Conservation (phyloP, 2,329 filamentous ascomycete genomes). For the Monosporascus ibericus region DNA sequence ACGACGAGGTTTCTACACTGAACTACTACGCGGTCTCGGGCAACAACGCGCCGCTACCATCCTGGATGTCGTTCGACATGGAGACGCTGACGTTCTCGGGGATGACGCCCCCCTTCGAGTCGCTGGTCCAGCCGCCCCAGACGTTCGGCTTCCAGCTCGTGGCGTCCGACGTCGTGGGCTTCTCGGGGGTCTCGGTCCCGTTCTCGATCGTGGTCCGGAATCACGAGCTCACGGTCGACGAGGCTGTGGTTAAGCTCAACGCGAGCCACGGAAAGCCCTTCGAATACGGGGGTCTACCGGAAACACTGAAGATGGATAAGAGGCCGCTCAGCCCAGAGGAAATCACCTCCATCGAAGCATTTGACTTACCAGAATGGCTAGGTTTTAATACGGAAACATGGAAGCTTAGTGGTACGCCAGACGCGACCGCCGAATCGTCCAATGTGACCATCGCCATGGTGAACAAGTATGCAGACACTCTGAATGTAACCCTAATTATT, state of each 20-base stretch:
- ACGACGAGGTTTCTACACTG: slow-evolving; percentile 31
- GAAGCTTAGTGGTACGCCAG: slow-evolving; percentile 58
- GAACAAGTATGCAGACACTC: slow-evolving; percentile 53
- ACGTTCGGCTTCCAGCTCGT: slow-evolving; percentile 66
- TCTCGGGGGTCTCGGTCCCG: slow-evolving; percentile 56
- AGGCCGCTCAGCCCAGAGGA: slow-evolving; percentile 40
- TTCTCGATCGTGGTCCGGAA: slow-evolving; percentile 70
- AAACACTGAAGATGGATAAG: slow-evolving; percentile 53
- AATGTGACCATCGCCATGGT: slow-evolving; percentile 56
- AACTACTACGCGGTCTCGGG: slow-evolving; percentile 73
- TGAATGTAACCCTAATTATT: slow-evolving; percentile 47
- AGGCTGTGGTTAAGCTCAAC: slow-evolving; percentile 50
- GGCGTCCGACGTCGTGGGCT: slow-evolving; percentile 75
- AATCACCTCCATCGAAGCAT: slow-evolving; percentile 42
- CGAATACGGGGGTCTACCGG: slow-evolving; percentile 44
- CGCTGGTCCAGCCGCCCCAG: slow-evolving; percentile 62
- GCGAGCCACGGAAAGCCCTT: slow-evolving; percentile 47
- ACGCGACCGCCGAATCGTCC: slow-evolving; percentile 48
- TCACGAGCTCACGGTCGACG: slow-evolving; percentile 61
- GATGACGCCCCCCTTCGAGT: slow-evolving; percentile 58
- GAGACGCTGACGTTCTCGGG: slow-evolving; percentile 62
- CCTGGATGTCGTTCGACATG: slow-evolving; percentile 75
- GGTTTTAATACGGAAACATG: slow-evolving; percentile 57
- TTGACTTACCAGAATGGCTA: slow-evolving; percentile 63
- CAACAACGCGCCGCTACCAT: slow-evolving; percentile 76